phyloP scores from a whole-genome alignment of 441 rosid species.

The Erodium trifolium region DNA sequence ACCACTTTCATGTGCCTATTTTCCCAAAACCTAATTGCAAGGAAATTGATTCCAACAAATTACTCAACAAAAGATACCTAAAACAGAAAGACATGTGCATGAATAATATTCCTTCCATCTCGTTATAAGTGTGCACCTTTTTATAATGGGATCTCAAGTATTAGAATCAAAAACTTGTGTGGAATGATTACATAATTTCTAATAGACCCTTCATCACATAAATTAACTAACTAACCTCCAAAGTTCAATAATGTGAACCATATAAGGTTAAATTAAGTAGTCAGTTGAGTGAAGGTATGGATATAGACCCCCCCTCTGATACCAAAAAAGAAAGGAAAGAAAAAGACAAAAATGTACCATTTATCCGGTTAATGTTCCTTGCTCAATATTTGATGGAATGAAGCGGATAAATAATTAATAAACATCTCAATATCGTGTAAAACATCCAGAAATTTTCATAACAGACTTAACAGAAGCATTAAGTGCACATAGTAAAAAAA shows the following conservation, averaged over 20 bases:
- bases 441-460: background rate
- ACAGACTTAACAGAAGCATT: background rate
- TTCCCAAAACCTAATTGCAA: background rate
- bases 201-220: background rate
- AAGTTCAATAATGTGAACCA: background rate
- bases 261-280: background rate
- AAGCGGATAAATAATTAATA: no score
- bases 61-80: background rate
- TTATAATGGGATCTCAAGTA: background rate
- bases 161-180: background rate
- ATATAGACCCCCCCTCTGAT: background rate
- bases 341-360: no score
- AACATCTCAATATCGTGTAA: background rate
- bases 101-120: background rate
- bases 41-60: background rate
- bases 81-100: background rate
- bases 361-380: no score
- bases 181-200: background rate
- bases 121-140: background rate
- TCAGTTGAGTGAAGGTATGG: background rate
- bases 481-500: background rate
- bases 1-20: constrained; percentile 1
- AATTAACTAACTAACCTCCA: background rate
- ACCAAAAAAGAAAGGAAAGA: background rate
- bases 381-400: no score